Evolutionary conservation across 164 flowering plant genomes (phyloP).

Genomic region (Vitis labrusca): DNA sequence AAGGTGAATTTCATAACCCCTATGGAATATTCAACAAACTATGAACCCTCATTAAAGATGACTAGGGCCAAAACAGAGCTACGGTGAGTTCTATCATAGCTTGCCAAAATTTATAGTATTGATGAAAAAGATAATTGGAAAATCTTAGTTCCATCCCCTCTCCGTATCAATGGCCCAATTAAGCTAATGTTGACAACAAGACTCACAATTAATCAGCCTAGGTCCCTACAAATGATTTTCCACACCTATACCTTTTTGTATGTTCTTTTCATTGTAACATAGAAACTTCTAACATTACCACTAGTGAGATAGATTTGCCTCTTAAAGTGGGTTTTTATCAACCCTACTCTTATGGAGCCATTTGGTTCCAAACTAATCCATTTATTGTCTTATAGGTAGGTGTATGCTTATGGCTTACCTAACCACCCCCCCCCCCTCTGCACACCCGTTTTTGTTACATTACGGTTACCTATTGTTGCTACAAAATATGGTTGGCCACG

Average conservation of each 20-base stretch:
- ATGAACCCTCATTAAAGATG: too few species aligned
- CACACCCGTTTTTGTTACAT: too few species aligned
- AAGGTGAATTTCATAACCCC: slow-evolving; percentile 34
- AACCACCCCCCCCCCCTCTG: too few species aligned
- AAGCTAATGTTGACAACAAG: too few species aligned
- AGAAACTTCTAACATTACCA: slow-evolving; percentile 13
- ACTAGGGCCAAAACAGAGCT: too few species aligned
- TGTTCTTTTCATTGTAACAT: background rate
- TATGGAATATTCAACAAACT: too few species aligned
- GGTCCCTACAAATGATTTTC: too few species aligned
- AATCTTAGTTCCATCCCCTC: too few species aligned
- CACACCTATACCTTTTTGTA: background rate
- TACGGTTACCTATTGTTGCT: slow-evolving; percentile 48
- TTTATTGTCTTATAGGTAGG: slow-evolving; percentile 48
- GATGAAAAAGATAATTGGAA: too few species aligned
- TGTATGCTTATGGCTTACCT: slow-evolving; percentile 53
- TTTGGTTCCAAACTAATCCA: slow-evolving; percentile 52
- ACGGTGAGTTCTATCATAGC: too few species aligned
- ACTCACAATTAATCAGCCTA: too few species aligned
- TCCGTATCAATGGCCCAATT: too few species aligned
- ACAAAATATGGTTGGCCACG: slow-evolving; percentile 77
- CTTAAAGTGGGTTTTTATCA: slow-evolving; percentile 73
- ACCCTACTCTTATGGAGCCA: slow-evolving; percentile 77
- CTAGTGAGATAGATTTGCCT: slow-evolving; percentile 8
- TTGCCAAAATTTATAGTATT: background rate